Evolutionary conservation across 257 asterid species (phyloP).

Genomic region (Misopates orontium): DNA sequence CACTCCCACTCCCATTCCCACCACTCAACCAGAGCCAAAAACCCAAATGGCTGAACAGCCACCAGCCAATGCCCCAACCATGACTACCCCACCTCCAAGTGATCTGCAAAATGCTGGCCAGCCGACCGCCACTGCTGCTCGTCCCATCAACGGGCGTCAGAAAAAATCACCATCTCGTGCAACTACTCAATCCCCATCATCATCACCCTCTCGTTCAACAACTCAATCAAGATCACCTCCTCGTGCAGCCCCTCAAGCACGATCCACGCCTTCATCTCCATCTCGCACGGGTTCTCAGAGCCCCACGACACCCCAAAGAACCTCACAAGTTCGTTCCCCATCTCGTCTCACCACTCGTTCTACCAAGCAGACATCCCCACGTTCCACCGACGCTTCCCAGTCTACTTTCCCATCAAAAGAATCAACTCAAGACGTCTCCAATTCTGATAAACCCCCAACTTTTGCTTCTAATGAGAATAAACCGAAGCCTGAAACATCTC

Average conservation of each 20-base stretch:
- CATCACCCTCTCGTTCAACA: conserved; percentile 39
- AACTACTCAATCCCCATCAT: conserved; percentile 29
- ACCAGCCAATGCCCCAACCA: conserved; percentile 15
- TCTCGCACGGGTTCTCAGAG: conserved; percentile 27
- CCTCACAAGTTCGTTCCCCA: conserved; percentile 38
- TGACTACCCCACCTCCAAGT: conserved; percentile 26
- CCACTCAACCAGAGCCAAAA: conserved; percentile 27
- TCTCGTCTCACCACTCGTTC: conserved; percentile 31
- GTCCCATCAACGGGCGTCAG: conserved; percentile 32
- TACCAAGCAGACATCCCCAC: conserved; percentile 42
- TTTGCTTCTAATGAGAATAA: conserved; percentile 29
- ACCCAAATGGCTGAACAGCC: conserved; percentile 19
- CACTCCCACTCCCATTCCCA: conserved; percentile 17
- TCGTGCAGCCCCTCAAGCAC: conserved; percentile 34
- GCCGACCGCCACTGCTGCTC: conserved; percentile 16
- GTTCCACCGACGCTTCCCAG: conserved; percentile 31
- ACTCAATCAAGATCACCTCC: conserved; percentile 51
- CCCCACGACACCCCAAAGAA: conserved; percentile 33
- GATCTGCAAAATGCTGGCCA: conserved; percentile 21
- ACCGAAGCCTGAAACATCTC: conserved; percentile 29
- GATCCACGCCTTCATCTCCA: conserved; percentile 35
- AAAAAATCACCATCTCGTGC: conserved; percentile 41
- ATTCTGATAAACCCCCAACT: conserved; percentile 18
- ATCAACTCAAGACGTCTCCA: conserved; percentile 30
- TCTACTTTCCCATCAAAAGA: conserved; percentile 38